Conservation (phyloP, 129 eudicot genomes). For the Tagetes erecta region DNA sequence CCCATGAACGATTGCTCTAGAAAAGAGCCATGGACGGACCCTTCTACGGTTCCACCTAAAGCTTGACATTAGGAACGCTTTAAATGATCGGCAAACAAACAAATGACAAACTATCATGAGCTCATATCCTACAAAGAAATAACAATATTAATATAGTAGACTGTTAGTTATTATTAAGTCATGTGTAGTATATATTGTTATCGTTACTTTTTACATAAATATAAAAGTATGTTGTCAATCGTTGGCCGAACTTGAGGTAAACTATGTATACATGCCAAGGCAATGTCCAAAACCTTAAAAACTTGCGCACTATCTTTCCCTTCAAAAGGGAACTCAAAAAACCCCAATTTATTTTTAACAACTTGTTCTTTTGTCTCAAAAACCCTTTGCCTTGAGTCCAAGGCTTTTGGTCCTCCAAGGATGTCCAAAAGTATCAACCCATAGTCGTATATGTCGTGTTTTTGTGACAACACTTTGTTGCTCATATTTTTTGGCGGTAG, state of each 20-base stretch:
- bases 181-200: neutral
- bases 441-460: conserved; percentile 41
- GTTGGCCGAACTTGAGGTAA: conserved; percentile 39
- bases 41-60: no score
- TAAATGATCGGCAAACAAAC: no score
- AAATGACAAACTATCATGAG: neutral
- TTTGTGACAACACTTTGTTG: conserved; percentile 25
- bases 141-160: neutral
- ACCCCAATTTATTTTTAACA: neutral
- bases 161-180: neutral
- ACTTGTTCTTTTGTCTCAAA: conserved; percentile 22
- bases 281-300: conserved; percentile 44
- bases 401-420: conserved; percentile 36
- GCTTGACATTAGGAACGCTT: no score
- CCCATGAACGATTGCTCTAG: no score
- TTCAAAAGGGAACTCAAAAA: conserved; percentile 32
- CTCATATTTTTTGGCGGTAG: conserved; percentile 6
- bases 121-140: neutral
- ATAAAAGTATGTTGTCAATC: conserved; percentile 35
- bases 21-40: no score
- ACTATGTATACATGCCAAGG: conserved; percentile 40
- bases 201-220: neutral
- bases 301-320: conserved; percentile 33
- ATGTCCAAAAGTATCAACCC: conserved; percentile 46
- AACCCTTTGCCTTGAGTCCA: conserved; percentile 14